These are phyloP conservation scores for Hemileia vastatrix DNA, from an alignment of 1,284 basidiomycete species.

Conservation along the genomic window DNA sequence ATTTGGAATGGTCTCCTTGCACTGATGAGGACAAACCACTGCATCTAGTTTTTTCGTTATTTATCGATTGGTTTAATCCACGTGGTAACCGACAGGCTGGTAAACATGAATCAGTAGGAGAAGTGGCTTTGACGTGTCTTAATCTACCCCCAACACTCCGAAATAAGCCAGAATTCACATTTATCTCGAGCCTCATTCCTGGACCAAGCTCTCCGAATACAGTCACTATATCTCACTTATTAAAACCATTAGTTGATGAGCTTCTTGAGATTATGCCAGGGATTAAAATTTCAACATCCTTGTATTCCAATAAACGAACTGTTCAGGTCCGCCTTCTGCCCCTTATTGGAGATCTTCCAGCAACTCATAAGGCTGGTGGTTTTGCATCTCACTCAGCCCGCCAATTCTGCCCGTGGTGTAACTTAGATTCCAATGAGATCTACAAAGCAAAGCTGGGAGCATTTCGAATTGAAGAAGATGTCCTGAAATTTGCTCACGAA, in stretches of 20 bases:
- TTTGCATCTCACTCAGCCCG: background rate
- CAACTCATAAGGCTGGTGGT: slow-evolving; percentile 3
- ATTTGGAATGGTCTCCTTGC: background rate
- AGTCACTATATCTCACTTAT: slow-evolving; percentile 17
- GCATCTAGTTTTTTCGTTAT: slow-evolving; percentile 12
- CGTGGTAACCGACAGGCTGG: slow-evolving; percentile 5
- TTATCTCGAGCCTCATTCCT: slow-evolving; percentile 21
- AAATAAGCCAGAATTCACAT: slow-evolving; percentile 17
- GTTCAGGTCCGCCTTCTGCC: background rate
- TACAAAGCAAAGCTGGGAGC: background rate
- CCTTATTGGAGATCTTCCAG: slow-evolving; percentile 9
- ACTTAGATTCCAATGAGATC: background rate
- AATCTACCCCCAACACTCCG: slow-evolving; percentile 21
- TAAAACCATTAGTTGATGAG: slow-evolving; percentile 12
- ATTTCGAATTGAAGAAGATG: background rate
- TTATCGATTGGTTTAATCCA: slow-evolving; percentile 25
- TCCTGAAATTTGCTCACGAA: background rate
- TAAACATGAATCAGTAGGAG: slow-evolving; percentile 17
- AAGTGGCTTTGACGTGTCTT: slow-evolving; percentile 20
- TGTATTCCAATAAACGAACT: slow-evolving; percentile 1
- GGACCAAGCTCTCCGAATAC: slow-evolving; percentile 17
- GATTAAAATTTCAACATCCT: slow-evolving; percentile 3
- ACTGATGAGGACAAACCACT: background rate
- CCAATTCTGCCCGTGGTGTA: slow-evolving; percentile 8
- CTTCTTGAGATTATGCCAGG: slow-evolving; percentile 12